phyloP scores from a whole-genome alignment of 345 rosid genomes.

The Syzygium aqueum region DNA sequence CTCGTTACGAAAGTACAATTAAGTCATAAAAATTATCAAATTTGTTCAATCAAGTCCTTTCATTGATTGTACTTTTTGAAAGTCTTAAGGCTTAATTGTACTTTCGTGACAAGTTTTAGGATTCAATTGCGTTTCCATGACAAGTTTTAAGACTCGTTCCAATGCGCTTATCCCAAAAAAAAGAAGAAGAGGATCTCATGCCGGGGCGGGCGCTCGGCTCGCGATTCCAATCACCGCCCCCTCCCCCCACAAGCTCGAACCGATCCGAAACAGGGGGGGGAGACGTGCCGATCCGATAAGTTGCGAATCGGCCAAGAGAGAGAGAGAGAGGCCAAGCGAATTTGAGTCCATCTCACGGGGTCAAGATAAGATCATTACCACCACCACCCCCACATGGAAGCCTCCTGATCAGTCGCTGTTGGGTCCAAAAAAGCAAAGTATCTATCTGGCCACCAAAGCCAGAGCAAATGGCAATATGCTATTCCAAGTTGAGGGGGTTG shows the following conservation, averaged over 20 bases:
- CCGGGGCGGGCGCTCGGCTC: neutral
- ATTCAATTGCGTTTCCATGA: too few species aligned
- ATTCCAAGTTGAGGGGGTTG: neutral
- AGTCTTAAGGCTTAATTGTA: too few species aligned
- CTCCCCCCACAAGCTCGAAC: rapidly evolving
- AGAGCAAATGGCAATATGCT: neutral
- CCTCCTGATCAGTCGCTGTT: neutral
- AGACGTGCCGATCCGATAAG: neutral
- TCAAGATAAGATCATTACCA: neutral
- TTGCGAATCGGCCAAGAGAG: neutral
- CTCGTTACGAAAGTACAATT: too few species aligned
- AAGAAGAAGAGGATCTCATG: neutral
- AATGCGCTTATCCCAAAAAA: too few species aligned
- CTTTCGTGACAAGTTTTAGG: too few species aligned
- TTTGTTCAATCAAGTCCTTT: too few species aligned
- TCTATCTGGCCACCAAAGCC: neutral
- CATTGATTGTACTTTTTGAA: too few species aligned
- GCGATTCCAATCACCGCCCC: neutral
- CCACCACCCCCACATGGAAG: neutral
- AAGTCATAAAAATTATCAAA: too few species aligned
- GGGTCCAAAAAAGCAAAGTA: neutral
- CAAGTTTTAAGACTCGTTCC: too few species aligned
- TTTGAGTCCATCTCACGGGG: neutral
- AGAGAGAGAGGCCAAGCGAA: neutral
- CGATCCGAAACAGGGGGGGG: neutral